Percentiles rank a stretch among this genome's conserved stretches.
These are phyloP conservation scores for Cynara cardunculus DNA, from an alignment of 129 eudicot genomes.

Conservation along the genomic window DNA sequence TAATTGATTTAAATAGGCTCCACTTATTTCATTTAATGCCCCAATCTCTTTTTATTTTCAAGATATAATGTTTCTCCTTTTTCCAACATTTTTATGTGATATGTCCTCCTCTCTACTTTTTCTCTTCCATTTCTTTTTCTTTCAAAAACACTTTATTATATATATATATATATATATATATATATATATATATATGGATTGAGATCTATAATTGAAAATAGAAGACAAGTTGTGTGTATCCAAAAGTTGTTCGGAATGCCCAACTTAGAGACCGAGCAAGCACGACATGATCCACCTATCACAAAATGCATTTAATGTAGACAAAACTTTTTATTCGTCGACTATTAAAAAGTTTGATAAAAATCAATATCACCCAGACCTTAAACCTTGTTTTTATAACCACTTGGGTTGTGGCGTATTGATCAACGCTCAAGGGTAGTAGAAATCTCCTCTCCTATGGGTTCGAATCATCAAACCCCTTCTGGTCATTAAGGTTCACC, in stretches of 20 bases:
- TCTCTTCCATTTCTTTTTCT: background rate
- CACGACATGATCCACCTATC: background rate
- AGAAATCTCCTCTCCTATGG: too few relatives aligned
- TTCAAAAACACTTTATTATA: background rate
- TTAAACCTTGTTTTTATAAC: background rate
- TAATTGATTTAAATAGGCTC: slow-evolving; percentile 15
- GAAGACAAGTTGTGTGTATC: background rate
- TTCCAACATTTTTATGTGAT: background rate
- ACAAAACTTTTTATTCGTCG: background rate
- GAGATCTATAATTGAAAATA: background rate
- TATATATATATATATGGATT: background rate
- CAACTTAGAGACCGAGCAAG: background rate
- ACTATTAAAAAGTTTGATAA: background rate
- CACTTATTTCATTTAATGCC: slow-evolving; percentile 20
- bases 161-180: background rate
- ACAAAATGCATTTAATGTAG: background rate
- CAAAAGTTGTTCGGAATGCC: background rate
- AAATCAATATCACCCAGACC: background rate
- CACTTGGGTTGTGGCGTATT: too few relatives aligned
- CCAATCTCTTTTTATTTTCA: background rate
- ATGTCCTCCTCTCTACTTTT: background rate
- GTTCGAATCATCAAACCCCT: too few relatives aligned
- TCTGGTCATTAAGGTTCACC: too few relatives aligned
- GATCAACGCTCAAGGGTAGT: too few relatives aligned
- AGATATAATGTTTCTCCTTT: slow-evolving; percentile 1